Conservation (phyloP, 106 monocot species). For the Dendrobium chrysotoxum region DNA sequence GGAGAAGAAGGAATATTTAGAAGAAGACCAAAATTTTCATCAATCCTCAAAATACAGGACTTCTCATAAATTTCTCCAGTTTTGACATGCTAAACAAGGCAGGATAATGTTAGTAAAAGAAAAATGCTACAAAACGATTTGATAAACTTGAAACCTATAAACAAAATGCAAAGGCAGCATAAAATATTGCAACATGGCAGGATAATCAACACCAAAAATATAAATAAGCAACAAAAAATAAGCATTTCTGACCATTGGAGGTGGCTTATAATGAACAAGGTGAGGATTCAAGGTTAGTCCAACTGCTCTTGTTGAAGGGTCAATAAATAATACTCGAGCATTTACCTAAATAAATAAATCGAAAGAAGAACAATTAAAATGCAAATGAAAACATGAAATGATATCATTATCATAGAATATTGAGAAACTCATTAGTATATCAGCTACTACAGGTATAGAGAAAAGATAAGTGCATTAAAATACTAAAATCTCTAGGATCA, state of each 20-base stretch:
- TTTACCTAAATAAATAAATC: conserved; percentile 46
- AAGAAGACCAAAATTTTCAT: conserved; percentile 67
- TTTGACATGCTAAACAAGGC: conserved; percentile 49
- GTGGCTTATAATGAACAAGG: conserved; percentile 46
- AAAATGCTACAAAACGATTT: background rate
- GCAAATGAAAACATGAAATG: background rate
- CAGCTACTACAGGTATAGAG: background rate
- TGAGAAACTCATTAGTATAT: background rate
- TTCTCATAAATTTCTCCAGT: conserved; percentile 90
- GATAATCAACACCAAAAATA: background rate
- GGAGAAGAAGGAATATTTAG: conserved; percentile 75
- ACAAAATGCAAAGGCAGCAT: background rate
- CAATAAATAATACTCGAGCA: conserved; percentile 92
- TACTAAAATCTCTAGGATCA: background rate
- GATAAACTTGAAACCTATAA: background rate
- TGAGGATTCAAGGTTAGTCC: conserved; percentile 77
- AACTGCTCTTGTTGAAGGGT: conserved; percentile 84
- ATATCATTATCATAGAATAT: background rate
- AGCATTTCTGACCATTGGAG: conserved; percentile 61
- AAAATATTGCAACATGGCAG: background rate
- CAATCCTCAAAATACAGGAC: conserved; percentile 64
- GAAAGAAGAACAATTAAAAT: background rate
- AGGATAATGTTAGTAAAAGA: background rate
- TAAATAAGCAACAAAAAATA: background rate
- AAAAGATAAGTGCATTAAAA: background rate